Conservation (phyloP, 176 grass and related monocot species). For the Cocos nucifera region DNA sequence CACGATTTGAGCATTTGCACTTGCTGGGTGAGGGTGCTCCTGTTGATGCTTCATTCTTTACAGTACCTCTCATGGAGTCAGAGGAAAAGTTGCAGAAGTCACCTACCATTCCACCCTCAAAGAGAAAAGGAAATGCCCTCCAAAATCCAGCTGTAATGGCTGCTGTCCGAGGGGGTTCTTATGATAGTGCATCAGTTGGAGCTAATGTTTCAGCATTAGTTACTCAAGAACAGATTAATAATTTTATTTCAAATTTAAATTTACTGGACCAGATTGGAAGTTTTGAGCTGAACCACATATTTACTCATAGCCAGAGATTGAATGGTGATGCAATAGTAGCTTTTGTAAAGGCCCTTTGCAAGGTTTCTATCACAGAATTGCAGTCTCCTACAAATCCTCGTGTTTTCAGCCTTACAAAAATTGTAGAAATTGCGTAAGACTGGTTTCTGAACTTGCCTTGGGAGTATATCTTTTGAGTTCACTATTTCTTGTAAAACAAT, state of each 20-base stretch:
- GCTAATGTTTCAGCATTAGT: conserved; percentile 50
- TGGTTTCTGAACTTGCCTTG: conserved; percentile 15
- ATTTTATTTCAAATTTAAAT: conserved; percentile 88
- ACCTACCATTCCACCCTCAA: conserved; percentile 38
- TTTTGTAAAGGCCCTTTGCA: conserved; percentile 98
- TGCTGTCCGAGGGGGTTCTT: conserved; percentile 84
- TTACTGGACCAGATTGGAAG: conserved; percentile 91
- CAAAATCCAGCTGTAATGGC: conserved; percentile 92
- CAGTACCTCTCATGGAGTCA: conserved; percentile 39
- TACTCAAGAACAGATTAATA: conserved; percentile 86
- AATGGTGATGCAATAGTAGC: conserved; percentile 94
- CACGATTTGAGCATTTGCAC: conserved; percentile 93
- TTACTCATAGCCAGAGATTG: conserved; percentile 93
- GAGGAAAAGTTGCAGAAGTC: conserved; percentile 64
- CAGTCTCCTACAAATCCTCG: conserved; percentile 83
- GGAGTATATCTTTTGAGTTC: conserved; percentile 1
- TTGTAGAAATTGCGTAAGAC: conserved; percentile 94
- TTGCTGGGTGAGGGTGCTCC: conserved; percentile 87
- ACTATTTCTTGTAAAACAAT: conserved; percentile 20
- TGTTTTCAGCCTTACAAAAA: conserved; percentile 99
- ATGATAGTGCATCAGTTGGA: conserved; percentile 73
- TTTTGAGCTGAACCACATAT: conserved; percentile 98
- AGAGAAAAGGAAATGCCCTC: conserved; percentile 67
- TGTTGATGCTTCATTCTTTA: conserved; percentile 86
- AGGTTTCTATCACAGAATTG: conserved; percentile 88